Percentiles rank a stretch among this genome's conserved stretches.
Evolutionary conservation across 1,139 yeast species (phyloP).

Genomic region (Saccharomyces hybrid): DNA sequence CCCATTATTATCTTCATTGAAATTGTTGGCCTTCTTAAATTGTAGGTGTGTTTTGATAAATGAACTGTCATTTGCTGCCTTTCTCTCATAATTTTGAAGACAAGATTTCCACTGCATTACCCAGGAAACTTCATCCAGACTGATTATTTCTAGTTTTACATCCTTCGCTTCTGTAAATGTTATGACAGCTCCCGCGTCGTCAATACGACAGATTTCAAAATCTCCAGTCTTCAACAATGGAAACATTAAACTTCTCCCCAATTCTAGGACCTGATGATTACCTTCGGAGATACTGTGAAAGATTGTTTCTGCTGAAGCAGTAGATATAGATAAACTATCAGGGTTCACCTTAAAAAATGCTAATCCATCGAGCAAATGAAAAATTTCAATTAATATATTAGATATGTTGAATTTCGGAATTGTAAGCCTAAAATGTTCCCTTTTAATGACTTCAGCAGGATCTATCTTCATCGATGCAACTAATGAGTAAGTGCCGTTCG

Average conservation of each 20-base stretch:
- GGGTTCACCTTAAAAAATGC: slow-evolving; percentile 31
- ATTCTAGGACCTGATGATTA: slow-evolving; percentile 11
- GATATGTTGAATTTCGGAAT: slow-evolving; percentile 9
- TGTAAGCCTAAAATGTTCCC: slow-evolving; percentile 16
- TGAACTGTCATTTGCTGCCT: background rate
- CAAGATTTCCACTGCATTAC: slow-evolving; percentile 14
- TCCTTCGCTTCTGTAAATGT: slow-evolving; percentile 11
- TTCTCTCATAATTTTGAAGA: slow-evolving; percentile 10
- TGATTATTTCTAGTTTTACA: slow-evolving; percentile 8
- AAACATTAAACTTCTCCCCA: slow-evolving; percentile 33
- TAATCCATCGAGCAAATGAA: slow-evolving; percentile 20
- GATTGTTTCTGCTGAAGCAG: background rate
- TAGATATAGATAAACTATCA: slow-evolving; percentile 10
- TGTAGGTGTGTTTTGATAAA: background rate
- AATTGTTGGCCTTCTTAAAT: background rate
- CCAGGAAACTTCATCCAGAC: slow-evolving; percentile 16
- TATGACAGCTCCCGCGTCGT: slow-evolving; percentile 8
- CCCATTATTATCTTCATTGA: background rate
- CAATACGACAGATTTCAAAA: slow-evolving; percentile 13
- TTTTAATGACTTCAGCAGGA: slow-evolving; percentile 10
- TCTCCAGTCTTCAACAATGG: slow-evolving; percentile 31
- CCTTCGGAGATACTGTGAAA: slow-evolving; percentile 7
- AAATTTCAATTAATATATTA: slow-evolving; percentile 26
- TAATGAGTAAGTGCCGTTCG: background rate
- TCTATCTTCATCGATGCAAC: slow-evolving; percentile 16